Percentiles rank a stretch among this genome's conserved stretches.
These are phyloP conservation scores for Talaromyces sp. DNA, from an alignment of 2,329 filamentous ascomycete species.

Conservation along the genomic window DNA sequence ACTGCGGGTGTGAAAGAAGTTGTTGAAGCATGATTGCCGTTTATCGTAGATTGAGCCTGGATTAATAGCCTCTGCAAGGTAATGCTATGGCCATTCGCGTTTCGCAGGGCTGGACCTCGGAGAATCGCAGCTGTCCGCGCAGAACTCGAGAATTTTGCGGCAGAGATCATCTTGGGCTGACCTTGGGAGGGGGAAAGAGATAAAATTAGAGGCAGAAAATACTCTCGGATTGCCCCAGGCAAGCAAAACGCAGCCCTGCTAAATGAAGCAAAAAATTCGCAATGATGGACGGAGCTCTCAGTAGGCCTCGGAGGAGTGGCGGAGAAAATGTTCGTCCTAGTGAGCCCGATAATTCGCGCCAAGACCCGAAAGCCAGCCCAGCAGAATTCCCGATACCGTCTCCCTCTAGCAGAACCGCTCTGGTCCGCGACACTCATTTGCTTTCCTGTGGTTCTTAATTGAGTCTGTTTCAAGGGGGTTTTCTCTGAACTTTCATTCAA, in stretches of 20 bases:
- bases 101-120: conserved; percentile 29
- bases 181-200: conserved; percentile 29
- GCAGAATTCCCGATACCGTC: neutral
- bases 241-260: neutral
- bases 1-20: neutral
- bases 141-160: conserved; percentile 28
- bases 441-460: neutral
- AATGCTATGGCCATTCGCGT: conserved; percentile 21
- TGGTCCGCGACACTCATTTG: neutral
- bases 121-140: conserved; percentile 30
- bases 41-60: conserved; percentile 26
- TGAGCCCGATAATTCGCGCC: conserved; percentile 14
- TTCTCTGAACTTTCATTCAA: neutral
- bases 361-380: conserved; percentile 7
- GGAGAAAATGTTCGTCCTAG: conserved; percentile 15
- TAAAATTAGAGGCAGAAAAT: conserved; percentile 7
- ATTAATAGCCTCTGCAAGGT: conserved; percentile 29
- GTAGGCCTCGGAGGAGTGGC: conserved; percentile 7
- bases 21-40: conserved; percentile 31
- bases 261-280: conserved; percentile 27
- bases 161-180: conserved; percentile 33
- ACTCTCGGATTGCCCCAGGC: neutral
- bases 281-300: conserved; percentile 1
- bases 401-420: neutral
- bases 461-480: neutral